Evolutionary conservation across 345 rosid species (phyloP), one percentile per base, ranked within the genome.

Genomic region (Lenwebbia sp.): DNA sequence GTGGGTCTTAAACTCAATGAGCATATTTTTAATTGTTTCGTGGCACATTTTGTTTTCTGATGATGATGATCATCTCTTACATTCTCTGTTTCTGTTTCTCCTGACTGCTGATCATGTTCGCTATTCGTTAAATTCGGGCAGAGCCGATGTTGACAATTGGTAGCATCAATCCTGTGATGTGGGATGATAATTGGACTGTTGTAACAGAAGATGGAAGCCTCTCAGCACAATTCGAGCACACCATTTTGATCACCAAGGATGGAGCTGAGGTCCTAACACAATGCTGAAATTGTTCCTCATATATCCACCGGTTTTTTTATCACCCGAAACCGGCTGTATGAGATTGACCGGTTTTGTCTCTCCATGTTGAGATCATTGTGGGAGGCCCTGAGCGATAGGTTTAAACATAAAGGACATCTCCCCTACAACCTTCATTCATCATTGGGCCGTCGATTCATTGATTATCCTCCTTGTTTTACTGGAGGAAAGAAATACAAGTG

Each of bases 161-260:
- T 65, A 96, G 98, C 94, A 90, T 84, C 76, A 93, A 91, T 84
- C 97, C 97, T 14, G 56, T 94, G 44, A 93, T 93, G 90, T 96
- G 99, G 99, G 92, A 95, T 23, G 98, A 97, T 88, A 83, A 97
- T 76, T 96, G 99, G 98, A 97, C 99, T 4, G 95, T 96, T 85
- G 96, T 97, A 10, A 97, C 98, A 0, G 93, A 95, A 87, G 98
- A 96, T 82, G 95, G 95, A 88, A 97, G 98, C 90, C 91, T 96
- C 65, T 96, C 98, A 74, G 98, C 98, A 0, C 97, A 96, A 90
- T 97, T 97, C 57, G 98, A 97, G 89, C 99, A 97, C 90, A 97
- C 98, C 6, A 94, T 96, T 90, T 93, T 96, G 37, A 93, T 97
- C 76, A 96, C 98, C 26, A 76, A 90, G 88, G 93, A 93, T 49